Evolutionary conservation across 2,329 filamentous ascomycete genomes (phyloP), one percentile per base, ranked within the genome.

Genomic region (Microdochium nivale): DNA sequence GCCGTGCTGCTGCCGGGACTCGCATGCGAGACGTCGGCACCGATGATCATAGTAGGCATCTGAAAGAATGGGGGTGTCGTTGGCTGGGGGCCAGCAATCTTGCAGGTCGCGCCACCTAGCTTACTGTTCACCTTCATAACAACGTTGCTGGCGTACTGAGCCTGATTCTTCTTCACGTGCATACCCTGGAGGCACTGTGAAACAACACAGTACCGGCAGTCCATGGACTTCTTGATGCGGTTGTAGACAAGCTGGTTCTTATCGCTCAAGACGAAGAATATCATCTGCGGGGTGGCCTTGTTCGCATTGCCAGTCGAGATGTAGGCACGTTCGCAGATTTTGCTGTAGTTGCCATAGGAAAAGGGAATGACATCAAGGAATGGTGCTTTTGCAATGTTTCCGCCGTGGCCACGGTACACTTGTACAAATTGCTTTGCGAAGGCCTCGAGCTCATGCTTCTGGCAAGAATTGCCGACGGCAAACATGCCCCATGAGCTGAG

Each of bases 81-180:
- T 62, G 23, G 68, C 46, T 13, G 68, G 61, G 60, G 67, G 49
- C 56, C 64, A 35, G 62, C 55, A 9, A 72, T 64, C 46, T 66
- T 74, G 50, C 72, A 84, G 1, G 90, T 96, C 0, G 81, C 79
- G 5, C 94, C 94, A 14, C 94, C 94, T 2, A 99, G 79, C 73
- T 99, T 99, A 3, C 89, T 87, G 60, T 99, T 97, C 58, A 99
- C 83, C 73, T 99, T 99, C 89, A 99, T 94, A 56, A 84, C 80
- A 0, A 99, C 90, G 55, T 99, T 99, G 1, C 88, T 94, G 61
- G 88, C 86, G 68, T 97, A 97, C 61, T 99, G 94, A 0, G 78
- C 78, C 23, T 87, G 81, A 16, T 80, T 81, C 64, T 86, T 86
- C 35, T 71, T 60, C 1, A 92, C 87, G 53, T 95, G 86, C 0